A percentile compares a stretch with the other conserved stretches of the same genome.
Evolutionary conservation across 2,329 filamentous ascomycete genomes (phyloP).

Genomic region (Hypoxylon sp.): DNA sequence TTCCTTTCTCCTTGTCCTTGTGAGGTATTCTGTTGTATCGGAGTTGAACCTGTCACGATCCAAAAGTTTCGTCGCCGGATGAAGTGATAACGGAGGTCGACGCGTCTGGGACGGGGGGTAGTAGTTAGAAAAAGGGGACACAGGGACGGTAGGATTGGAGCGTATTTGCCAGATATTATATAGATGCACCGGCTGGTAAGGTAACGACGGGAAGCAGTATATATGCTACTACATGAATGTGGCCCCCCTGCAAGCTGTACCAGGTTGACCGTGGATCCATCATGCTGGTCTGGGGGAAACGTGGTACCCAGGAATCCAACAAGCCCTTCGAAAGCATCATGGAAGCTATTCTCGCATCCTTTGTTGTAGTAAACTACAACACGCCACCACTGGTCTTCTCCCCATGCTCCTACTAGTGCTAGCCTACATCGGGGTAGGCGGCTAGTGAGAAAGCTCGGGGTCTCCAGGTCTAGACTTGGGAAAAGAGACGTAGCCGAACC

Average conservation of each 20-base stretch:
- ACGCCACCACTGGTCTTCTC: conserved; percentile 15
- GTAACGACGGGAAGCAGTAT: conserved; percentile 29
- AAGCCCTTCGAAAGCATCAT: conserved; percentile 10
- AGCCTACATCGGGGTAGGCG: conserved; percentile 29
- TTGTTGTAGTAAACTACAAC: conserved; percentile 37
- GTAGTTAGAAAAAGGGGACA: conserved; percentile 23
- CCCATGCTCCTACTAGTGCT: conserved; percentile 14
- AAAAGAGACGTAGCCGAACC: conserved; percentile 34
- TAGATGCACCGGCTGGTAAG: conserved; percentile 29
- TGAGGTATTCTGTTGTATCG: background rate
- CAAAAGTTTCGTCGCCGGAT: conserved; percentile 29
- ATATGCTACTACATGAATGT: conserved; percentile 25
- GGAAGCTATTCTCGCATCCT: conserved; percentile 8
- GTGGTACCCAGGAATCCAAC: conserved; percentile 19
- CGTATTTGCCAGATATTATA: conserved; percentile 40
- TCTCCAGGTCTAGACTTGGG: conserved; percentile 41
- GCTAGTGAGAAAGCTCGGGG: conserved; percentile 35
- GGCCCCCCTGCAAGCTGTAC: conserved; percentile 22
- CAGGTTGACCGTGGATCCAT: conserved; percentile 20
- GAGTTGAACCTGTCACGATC: conserved; percentile 33
- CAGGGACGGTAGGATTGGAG: conserved; percentile 33
- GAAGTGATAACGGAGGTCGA: conserved; percentile 33
- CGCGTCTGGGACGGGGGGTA: conserved; percentile 35
- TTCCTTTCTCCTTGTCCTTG: conserved; percentile 25
- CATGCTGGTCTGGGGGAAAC: conserved; percentile 29